These are phyloP conservation scores for Coccomyxa sp. DNA, from an alignment of 139 green algal species.

Conservation along the genomic window DNA sequence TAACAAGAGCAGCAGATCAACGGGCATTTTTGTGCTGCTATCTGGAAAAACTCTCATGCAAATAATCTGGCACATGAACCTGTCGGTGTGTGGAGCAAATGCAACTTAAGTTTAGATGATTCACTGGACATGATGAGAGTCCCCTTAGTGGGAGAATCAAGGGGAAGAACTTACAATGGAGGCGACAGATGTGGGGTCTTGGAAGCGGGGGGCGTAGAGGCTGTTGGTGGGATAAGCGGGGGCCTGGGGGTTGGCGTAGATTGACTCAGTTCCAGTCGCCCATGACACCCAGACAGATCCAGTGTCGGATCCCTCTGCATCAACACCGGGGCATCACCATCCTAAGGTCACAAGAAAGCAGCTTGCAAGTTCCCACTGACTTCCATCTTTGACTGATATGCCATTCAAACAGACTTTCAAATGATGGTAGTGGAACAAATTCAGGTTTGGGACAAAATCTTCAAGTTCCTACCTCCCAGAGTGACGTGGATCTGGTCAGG, in stretches of 20 bases:
- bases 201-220: background rate
- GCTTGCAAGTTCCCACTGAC: background rate
- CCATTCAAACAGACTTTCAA: background rate
- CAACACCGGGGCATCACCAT: background rate
- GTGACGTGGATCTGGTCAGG: background rate
- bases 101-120: no score
- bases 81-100: no score
- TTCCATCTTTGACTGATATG: background rate
- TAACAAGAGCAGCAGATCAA: no score
- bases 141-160: background rate
- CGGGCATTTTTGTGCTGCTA: no score
- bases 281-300: background rate
- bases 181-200: background rate
- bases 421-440: background rate
- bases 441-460: background rate
- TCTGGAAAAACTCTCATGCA: no score
- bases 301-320: background rate
- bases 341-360: background rate
- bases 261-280: background rate
- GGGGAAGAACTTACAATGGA: background rate
- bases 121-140: no score
- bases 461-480: background rate
- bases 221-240: background rate
- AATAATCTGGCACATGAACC: no score
- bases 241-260: background rate